Evolutionary conservation across 352 stramenopile species (phyloP).

Genomic region (Globisporangium polare): DNA sequence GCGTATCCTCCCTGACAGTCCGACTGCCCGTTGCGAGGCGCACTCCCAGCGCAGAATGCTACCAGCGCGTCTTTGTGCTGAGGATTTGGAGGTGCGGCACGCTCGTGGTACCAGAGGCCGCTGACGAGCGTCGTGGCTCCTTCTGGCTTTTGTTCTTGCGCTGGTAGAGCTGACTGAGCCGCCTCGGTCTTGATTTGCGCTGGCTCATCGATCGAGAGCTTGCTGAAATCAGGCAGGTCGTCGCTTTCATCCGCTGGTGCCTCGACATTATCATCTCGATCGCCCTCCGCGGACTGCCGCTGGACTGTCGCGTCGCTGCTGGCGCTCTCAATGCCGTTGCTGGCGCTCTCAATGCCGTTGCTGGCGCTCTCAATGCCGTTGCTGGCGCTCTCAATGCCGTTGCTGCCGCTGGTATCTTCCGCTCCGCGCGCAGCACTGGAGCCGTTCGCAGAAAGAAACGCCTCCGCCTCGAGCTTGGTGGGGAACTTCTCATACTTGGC

Average conservation of each 20-base stretch:
- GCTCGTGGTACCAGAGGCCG: conserved; percentile 7
- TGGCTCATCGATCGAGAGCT: not conserved
- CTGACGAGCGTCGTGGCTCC: not conserved
- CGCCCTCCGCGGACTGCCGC: not conserved
- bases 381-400: too few relatives aligned
- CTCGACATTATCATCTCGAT: not conserved
- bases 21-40: conserved; percentile 51
- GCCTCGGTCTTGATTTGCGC: not conserved
- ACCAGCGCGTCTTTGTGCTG: conserved; percentile 49
- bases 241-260: not conserved
- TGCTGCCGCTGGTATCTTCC: not conserved
- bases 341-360: too few relatives aligned
- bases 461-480: conserved; percentile 35
- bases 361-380: not conserved
- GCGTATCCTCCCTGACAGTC: conserved; percentile 59
- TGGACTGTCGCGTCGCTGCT: not conserved
- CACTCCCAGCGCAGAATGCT: conserved; percentile 78
- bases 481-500: conserved; percentile 68
- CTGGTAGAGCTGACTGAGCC: not conserved
- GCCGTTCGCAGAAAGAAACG: conserved; percentile 24
- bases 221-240: not conserved
- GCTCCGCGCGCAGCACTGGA: not conserved
- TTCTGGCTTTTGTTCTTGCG: not conserved
- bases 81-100: conserved; percentile 31
- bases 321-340: not conserved